Evolutionary conservation across 495 filamentous ascomycete species (phyloP).

Genomic region (Aspergillus kassunensis): DNA sequence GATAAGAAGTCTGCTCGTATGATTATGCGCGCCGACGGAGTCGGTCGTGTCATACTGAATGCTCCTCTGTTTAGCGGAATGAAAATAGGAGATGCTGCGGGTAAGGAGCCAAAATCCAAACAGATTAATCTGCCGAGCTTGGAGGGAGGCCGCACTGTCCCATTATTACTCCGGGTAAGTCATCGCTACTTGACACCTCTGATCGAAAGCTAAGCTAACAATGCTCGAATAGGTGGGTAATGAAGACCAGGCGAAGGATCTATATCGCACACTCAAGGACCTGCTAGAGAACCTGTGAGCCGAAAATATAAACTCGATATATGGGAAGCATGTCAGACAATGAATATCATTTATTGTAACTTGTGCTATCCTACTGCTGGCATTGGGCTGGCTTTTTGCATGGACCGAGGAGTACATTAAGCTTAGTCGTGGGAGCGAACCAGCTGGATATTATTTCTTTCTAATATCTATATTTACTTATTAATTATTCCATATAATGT

Average conservation of each 20-base stretch:
- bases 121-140: constrained; percentile 60
- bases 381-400: constrained; percentile 17
- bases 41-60: constrained; percentile 82
- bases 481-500: background rate
- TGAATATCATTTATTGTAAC: too few relatives aligned
- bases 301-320: background rate
- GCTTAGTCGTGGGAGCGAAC: background rate
- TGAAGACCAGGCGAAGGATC: constrained; percentile 35
- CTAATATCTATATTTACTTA: constrained; percentile 1
- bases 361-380: too few relatives aligned
- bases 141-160: constrained; percentile 53
- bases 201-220: constrained; percentile 12
- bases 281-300: constrained; percentile 29
- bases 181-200: background rate
- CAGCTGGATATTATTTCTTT: constrained; percentile 4
- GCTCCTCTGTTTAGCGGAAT: constrained; percentile 68
- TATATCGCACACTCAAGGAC: constrained; percentile 36
- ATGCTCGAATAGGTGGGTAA: constrained; percentile 36
- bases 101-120: constrained; percentile 48
- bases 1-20: constrained; percentile 60
- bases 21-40: constrained; percentile 84
- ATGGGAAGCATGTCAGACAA: too few relatives aligned
- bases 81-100: constrained; percentile 58
- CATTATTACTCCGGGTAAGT: constrained; percentile 69
- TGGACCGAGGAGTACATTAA: constrained; percentile 15